Base-by-base conservation (phyloP, 2,329 filamentous ascomycete genomes). In the Colletotrichum australisinense region DNA sequence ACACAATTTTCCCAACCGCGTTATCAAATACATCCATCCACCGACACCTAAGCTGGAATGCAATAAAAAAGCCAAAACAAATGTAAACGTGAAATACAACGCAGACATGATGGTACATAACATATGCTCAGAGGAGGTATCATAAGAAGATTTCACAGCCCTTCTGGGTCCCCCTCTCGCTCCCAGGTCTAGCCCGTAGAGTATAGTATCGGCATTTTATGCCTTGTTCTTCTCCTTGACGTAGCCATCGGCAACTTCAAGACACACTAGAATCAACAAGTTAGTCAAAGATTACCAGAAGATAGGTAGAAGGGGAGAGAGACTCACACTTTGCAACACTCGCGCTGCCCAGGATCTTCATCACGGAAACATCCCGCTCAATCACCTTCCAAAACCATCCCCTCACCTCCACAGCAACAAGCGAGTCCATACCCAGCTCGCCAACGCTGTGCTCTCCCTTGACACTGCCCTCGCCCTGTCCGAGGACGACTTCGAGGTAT, bases 371-470 rank as follows among this genome's bases (percentile, higher is more conserved):
- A 57, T 88, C 84, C 3, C 84, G 77, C 2, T 81, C 75, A 0
- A 88, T 60, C 59, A 85, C 80, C 73, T 85, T 86, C 49, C 83
- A 67, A 70, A 88, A 87, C 87, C 87, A 89, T 4, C 83, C 79
- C 4, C 86, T 83, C 5, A 85, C 84, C 81, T 78, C 79, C n/a
- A 79, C 75, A 9, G 78, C 79, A 2, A 79, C 75, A 4, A 81
- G 75, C 26, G 78, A 78, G 70, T 81, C 78, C 49, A 79, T 73
- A 49, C 80, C 80, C 49, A 77, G 74, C 38, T 85, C 83, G 2
- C 75, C 71, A 9, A 85, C 71, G 64, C 78, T 82, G 63, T 79
- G 78, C 8, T 82, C 78, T 0, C 76, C 71, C n/a, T 77, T 77
- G 26, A 85, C 77, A 4, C 71, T 72, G 4, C 79, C 78, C 6